Conservation (phyloP, 2,329 filamentous ascomycete genomes). For the Phialocephala subalpina region DNA sequence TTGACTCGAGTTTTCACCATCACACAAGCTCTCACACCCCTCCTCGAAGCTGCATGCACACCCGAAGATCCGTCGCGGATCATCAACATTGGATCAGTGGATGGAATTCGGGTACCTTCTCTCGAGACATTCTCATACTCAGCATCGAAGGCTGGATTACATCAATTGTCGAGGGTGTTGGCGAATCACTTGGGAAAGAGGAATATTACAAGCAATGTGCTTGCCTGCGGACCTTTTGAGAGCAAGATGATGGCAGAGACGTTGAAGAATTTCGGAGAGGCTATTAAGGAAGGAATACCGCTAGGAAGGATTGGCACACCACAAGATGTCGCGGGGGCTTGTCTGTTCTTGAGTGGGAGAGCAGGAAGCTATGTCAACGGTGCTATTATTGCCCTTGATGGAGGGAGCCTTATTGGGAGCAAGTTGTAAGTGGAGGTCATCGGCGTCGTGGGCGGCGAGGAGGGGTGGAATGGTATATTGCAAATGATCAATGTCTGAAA, state of each 20-base stretch:
- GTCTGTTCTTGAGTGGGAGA: constrained; percentile 72
- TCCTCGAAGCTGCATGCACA: constrained; percentile 61
- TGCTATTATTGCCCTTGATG: constrained; percentile 69
- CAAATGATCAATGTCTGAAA: background rate
- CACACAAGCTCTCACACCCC: constrained; percentile 67
- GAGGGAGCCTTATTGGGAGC: constrained; percentile 56
- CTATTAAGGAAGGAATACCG: constrained; percentile 67
- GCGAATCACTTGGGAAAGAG: constrained; percentile 67
- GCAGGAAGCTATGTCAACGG: constrained; percentile 74
- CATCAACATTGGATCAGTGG: constrained; percentile 71
- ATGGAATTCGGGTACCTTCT: constrained; percentile 66
- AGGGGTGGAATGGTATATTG: background rate
- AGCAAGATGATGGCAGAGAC: constrained; percentile 80
- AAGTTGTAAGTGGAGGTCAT: constrained; percentile 49
- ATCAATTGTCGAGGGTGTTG: constrained; percentile 70
- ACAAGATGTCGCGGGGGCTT: constrained; percentile 75
- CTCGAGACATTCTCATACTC: constrained; percentile 68
- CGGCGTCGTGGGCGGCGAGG: background rate
- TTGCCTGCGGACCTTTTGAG: constrained; percentile 76
- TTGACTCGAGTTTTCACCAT: constrained; percentile 72
- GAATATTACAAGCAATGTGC: constrained; percentile 70
- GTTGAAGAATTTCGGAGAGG: constrained; percentile 63
- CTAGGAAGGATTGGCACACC: constrained; percentile 72
- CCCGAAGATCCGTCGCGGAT: constrained; percentile 59
- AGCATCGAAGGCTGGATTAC: constrained; percentile 68